Conservation (phyloP, 495 filamentous ascomycete genomes). For the Elasticomyces elasticus region DNA sequence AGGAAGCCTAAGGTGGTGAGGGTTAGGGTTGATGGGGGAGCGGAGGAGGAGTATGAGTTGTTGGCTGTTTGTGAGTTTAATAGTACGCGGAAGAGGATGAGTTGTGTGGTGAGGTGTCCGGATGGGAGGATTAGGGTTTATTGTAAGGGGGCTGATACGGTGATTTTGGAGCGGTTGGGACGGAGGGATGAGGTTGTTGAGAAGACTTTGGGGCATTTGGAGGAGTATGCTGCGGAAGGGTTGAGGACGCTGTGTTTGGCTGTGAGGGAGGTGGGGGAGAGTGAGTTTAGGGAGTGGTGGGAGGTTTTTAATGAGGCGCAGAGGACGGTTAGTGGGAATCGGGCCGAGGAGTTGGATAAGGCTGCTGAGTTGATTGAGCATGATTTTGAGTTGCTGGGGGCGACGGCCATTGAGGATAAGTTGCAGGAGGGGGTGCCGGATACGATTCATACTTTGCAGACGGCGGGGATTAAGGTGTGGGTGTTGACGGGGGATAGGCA, state of each 20-base stretch:
- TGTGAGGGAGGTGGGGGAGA: constrained; percentile 85
- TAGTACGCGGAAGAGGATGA: constrained; percentile 96
- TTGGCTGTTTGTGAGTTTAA: constrained; percentile 98
- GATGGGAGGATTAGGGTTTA: constrained; percentile 91
- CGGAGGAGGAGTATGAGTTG: constrained; percentile 70
- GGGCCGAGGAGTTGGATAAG: constrained; percentile 93
- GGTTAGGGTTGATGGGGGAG: constrained; percentile 59
- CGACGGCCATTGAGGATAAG: constrained; percentile 94
- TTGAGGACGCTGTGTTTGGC: constrained; percentile 90
- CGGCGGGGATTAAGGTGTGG: constrained; percentile 98
- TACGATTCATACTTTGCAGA: constrained; percentile 94
- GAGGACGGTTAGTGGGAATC: constrained; percentile 85
- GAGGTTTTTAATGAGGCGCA: constrained; percentile 78
- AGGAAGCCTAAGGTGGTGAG: constrained; percentile 79
- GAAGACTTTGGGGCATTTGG: constrained; percentile 77
- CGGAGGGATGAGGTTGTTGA: constrained; percentile 69
- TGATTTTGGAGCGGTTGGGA: constrained; percentile 81
- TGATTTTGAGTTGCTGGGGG: constrained; percentile 81
- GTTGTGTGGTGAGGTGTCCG: constrained; percentile 88
- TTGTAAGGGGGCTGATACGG: constrained; percentile 95
- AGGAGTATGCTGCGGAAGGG: constrained; percentile 96
- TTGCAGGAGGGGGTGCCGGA: constrained; percentile 97
- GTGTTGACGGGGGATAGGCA: constrained; percentile 96
- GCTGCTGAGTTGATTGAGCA: constrained; percentile 92
- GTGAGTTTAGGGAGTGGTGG: constrained; percentile 83